These are phyloP conservation scores for Thalassiosira oceanica DNA, from an alignment of 352 stramenopile species.

Conservation along the genomic window DNA sequence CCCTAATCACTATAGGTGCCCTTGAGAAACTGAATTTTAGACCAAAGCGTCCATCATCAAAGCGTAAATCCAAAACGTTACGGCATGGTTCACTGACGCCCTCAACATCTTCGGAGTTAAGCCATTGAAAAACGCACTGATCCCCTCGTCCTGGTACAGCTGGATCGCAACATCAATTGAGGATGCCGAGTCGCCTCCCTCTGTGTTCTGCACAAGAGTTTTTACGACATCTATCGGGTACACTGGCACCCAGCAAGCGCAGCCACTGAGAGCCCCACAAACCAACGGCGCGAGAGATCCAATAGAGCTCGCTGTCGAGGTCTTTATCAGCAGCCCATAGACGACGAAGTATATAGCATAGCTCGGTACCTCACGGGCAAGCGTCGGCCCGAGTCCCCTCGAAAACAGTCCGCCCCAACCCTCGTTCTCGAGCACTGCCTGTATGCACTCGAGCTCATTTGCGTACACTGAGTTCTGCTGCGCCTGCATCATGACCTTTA, in stretches of 20 bases:
- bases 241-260: slow-evolving; percentile 62
- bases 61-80: slow-evolving; percentile 76
- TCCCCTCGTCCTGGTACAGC: slow-evolving; percentile 61
- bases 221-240: slow-evolving; percentile 74
- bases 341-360: slow-evolving; percentile 77
- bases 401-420: slow-evolving; percentile 56
- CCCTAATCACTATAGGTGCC: too few species aligned
- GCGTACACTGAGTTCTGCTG: slow-evolving; percentile 29
- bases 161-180: slow-evolving; percentile 30
- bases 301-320: slow-evolving; percentile 24
- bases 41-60: slow-evolving; percentile 42
- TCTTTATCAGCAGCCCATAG: slow-evolving; percentile 68
- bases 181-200: slow-evolving; percentile 19
- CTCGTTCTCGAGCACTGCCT: slow-evolving; percentile 56
- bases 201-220: slow-evolving; percentile 44
- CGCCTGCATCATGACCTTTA: slow-evolving; percentile 79
- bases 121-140: slow-evolving; percentile 67
- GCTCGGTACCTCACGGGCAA: slow-evolving; percentile 48
- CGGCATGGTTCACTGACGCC: slow-evolving; percentile 71
- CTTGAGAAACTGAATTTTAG: too few species aligned
- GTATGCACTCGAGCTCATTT: slow-evolving; percentile 63
- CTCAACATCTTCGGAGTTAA: slow-evolving; percentile 66
- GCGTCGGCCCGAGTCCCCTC: slow-evolving; percentile 45
- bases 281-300: slow-evolving; percentile 43
- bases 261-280: slow-evolving; percentile 50